Percentiles rank a stretch among this genome's conserved stretches.
Conservation (phyloP, 2,329 filamentous ascomycete genomes). For the Hirsutella thompsonii region DNA sequence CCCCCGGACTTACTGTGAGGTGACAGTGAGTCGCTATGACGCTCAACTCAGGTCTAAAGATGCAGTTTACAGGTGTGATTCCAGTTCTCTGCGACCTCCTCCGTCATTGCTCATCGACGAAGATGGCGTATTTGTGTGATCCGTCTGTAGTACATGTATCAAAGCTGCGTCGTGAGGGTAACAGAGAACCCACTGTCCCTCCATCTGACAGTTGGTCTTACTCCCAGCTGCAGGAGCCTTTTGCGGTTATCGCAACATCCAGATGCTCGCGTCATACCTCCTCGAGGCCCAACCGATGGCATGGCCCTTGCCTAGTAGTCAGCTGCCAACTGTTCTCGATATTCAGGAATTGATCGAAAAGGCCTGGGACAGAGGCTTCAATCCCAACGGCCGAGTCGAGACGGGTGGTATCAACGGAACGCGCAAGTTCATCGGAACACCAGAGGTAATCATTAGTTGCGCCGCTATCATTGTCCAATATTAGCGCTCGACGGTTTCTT, state of each 20-base stretch:
- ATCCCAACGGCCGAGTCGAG: slow-evolving; percentile 58
- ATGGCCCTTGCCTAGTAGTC: slow-evolving; percentile 42
- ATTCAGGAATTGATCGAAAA: slow-evolving; percentile 79
- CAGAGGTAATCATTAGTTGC: slow-evolving; percentile 49
- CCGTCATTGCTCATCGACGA: slow-evolving; percentile 46
- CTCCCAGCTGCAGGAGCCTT: slow-evolving; percentile 53
- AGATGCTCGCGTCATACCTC: slow-evolving; percentile 78
- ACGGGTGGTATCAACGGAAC: slow-evolving; percentile 82
- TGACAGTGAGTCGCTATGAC: background rate
- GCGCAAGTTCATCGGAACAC: slow-evolving; percentile 89
- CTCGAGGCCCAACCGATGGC: slow-evolving; percentile 44
- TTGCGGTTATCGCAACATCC: slow-evolving; percentile 90
- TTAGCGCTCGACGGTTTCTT: no score
- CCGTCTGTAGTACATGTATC: slow-evolving; percentile 65
- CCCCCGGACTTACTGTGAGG: background rate
- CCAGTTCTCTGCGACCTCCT: slow-evolving; percentile 50
- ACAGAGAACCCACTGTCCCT: background rate
- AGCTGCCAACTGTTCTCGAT: slow-evolving; percentile 62
- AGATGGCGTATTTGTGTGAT: slow-evolving; percentile 69
- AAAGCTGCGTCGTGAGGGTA: slow-evolving; percentile 64
- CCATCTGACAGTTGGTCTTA: background rate
- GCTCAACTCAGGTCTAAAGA: background rate
- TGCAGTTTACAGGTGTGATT: slow-evolving; percentile 33
- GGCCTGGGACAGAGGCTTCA: slow-evolving; percentile 81
- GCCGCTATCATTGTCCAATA: no score